A percentile compares a stretch with the other conserved stretches of the same genome.
These are phyloP conservation scores for Erythrobasidium yunnanense DNA, from an alignment of 768 basidiomycete genomes.

Conservation along the genomic window DNA sequence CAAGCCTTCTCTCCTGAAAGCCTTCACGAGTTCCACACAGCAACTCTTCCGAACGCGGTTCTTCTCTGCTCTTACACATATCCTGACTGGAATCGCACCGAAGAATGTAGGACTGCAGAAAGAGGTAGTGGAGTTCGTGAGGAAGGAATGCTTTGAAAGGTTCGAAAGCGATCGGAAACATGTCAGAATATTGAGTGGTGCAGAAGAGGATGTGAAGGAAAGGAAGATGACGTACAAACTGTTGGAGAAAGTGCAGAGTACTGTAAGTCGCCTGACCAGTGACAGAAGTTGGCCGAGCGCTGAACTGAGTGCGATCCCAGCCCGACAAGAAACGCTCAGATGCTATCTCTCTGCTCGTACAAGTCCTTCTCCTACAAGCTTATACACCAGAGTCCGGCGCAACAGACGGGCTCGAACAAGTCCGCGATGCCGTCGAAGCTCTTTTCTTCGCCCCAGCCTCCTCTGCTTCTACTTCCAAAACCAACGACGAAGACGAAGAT, in stretches of 20 bases:
- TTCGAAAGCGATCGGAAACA: conserved; percentile 5
- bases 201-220: not conserved
- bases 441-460: conserved; percentile 45
- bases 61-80: conserved; percentile 61
- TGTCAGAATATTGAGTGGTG: not conserved
- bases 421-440: conserved; percentile 52
- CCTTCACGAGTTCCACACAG: conserved; percentile 63
- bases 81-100: conserved; percentile 52
- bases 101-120: not conserved
- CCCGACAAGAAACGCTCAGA: not conserved
- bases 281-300: too few species aligned
- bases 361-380: conserved; percentile 55
- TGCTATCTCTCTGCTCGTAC: conserved; percentile 19
- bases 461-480: conserved; percentile 5
- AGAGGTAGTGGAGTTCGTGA: not conserved
- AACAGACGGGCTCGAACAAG: conserved; percentile 56
- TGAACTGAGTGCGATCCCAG: too few species aligned
- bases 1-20: conserved; percentile 43
- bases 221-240: not conserved
- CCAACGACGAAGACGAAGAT: conserved; percentile 34
- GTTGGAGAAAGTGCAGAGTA: not conserved
- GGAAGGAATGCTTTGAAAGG: not conserved
- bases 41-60: conserved; percentile 62
- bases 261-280: too few species aligned
- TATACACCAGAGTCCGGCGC: conserved; percentile 59